Base-by-base conservation (phyloP, 106 monocot species). In the Xerophyta viscosa region DNA sequence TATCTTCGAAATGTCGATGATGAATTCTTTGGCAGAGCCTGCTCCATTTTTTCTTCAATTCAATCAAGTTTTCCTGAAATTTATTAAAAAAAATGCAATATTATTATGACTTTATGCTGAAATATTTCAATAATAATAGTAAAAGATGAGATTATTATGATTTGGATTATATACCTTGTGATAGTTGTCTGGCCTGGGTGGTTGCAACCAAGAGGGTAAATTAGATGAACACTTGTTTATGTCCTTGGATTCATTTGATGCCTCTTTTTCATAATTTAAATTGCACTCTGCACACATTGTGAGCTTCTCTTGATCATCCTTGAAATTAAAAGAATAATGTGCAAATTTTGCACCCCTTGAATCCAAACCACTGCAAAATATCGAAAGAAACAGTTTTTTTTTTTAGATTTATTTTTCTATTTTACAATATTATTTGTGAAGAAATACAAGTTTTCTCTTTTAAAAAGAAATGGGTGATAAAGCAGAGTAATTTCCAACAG, bases 1-100 rank as follows among this genome's bases (percentile, higher is more conserved):
- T n/a, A n/a, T n/a, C n/a, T n/a, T n/a, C n/a, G 37, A 29, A 43
- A 36, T 61, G 39, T 23, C 18, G 27, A 7, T 69, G 73, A 48
- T 88, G 84, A 54, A 82, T 64, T 26, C 52, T 76, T 48, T 66
- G 81, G 61, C 89, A 88, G 18, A 73, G 31, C 54, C 75, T 73
- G 48, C 63, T 86, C 84, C 89, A 89, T 77, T 84, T 89, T 44
- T 64, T 76, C 54, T 59, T 78, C 63, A 85, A 44, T 30, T 96
- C 84, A 18, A 59, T 19, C 52, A 81, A 56, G 20, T 48, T 41
- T 25, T 70, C 71, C 84, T 91, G 68, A 63, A 68, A 55, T 24
- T n/a, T n/a, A n/a, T n/a, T n/a, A n/a, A n/a, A n/a, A n/a, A n/a
- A n/a, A n/a, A n/a, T n/a, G n/a, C n/a, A n/a, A n/a, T n/a, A n/a